Evolutionary conservation across 495 filamentous ascomycete genomes (phyloP).

Genomic region (Geoglossum glabrum): DNA sequence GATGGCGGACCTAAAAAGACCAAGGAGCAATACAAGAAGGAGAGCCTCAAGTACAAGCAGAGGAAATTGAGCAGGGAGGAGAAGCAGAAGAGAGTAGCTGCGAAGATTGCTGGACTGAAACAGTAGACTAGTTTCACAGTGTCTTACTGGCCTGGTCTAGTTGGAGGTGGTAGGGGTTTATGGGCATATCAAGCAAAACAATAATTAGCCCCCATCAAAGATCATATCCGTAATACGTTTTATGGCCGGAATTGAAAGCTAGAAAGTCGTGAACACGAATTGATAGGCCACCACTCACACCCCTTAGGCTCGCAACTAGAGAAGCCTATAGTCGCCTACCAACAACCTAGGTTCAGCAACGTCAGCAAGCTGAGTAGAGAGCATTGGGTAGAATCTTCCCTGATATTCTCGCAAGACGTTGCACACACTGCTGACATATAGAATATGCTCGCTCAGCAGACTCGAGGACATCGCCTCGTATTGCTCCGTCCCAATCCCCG

Average conservation of each 20-base stretch:
- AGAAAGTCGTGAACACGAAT: not conserved
- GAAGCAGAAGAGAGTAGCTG: conserved; percentile 61
- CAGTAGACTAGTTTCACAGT: conserved; percentile 8
- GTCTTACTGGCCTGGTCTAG: not conserved
- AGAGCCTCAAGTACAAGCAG: conserved; percentile 72
- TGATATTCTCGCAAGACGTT: too few species aligned
- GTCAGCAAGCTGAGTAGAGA: too few species aligned
- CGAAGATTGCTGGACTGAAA: conserved; percentile 64
- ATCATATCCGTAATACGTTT: not conserved
- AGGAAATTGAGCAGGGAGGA: conserved; percentile 59
- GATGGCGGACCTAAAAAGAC: conserved; percentile 62
- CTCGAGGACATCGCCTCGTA: too few species aligned
- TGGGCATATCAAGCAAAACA: not conserved
- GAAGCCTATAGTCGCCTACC: too few species aligned
- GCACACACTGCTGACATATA: too few species aligned
- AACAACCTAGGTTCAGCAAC: too few species aligned
- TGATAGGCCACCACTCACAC: not conserved
- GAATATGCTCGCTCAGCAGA: too few species aligned
- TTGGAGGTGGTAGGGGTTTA: not conserved
- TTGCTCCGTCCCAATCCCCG: too few species aligned
- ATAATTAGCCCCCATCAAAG: not conserved
- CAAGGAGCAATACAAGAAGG: conserved; percentile 93
- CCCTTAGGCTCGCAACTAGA: too few species aligned
- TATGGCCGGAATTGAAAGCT: not conserved
- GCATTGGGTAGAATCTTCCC: too few species aligned